These are phyloP conservation scores for Bryoglossum gracile DNA, from an alignment of 495 filamentous ascomycete species.

Conservation along the genomic window DNA sequence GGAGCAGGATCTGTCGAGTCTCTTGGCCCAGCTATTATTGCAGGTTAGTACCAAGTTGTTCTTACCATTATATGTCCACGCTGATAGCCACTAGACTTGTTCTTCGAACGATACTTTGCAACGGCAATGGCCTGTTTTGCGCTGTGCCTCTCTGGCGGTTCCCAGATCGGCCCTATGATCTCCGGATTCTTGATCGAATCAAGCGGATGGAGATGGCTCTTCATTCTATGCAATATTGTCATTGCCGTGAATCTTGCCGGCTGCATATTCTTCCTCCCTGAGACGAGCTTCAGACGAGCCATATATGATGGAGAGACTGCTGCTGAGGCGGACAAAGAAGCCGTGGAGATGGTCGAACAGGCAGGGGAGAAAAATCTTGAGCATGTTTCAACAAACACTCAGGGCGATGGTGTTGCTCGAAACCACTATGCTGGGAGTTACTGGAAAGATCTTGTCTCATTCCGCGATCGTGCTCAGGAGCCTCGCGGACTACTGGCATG, in stretches of 20 bases:
- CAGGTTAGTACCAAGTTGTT: constrained; percentile 7
- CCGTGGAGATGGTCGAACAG: constrained; percentile 17
- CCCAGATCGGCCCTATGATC: constrained; percentile 8
- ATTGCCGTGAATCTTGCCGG: constrained; percentile 40
- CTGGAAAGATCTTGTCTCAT: constrained; percentile 27
- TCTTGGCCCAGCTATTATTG: constrained; percentile 34
- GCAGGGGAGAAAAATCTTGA: background rate
- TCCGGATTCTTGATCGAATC: constrained; percentile 24
- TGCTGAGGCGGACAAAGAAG: constrained; percentile 25
- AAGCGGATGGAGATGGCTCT: constrained; percentile 46
- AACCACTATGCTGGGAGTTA: constrained; percentile 29
- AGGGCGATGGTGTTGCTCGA: background rate
- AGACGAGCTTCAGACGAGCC: constrained; percentile 41
- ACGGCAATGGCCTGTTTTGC: constrained; percentile 36
- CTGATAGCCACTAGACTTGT: constrained; percentile 23
- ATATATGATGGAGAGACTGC: constrained; percentile 27
- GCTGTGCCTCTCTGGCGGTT: constrained; percentile 33
- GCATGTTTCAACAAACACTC: background rate
- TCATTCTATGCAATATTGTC: constrained; percentile 46
- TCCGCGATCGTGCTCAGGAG: constrained; percentile 18
- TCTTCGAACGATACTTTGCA: constrained; percentile 34
- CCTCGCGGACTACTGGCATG: constrained; percentile 7
- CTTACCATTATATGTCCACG: too few relatives aligned
- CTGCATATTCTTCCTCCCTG: constrained; percentile 43
- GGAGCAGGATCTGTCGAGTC: constrained; percentile 33